These are phyloP conservation scores for Neospora caninum DNA, from an alignment of 169 alveolate genomes.

Conservation along the genomic window DNA sequence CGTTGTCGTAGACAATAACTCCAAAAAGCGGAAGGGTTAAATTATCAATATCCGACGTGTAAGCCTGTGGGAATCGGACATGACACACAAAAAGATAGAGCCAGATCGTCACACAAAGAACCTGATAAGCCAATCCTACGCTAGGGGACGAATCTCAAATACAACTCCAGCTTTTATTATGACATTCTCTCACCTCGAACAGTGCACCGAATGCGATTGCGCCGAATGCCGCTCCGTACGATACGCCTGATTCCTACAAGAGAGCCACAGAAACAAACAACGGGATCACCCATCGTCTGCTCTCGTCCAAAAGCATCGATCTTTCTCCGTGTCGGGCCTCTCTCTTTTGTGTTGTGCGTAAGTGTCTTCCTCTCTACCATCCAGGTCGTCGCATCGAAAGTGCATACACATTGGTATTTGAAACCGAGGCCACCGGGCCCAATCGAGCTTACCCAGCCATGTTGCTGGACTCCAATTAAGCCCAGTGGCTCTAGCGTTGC, in stretches of 20 bases:
- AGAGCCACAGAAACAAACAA: too few species aligned
- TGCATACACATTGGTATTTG: too few species aligned
- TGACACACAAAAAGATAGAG: background rate
- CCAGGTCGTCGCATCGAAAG: too few species aligned
- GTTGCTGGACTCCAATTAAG: background rate
- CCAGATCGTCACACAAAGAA: background rate
- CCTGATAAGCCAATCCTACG: background rate
- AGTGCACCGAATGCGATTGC: background rate
- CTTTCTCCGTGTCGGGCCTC: too few species aligned
- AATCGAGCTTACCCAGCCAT: background rate
- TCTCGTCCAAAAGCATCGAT: too few species aligned
- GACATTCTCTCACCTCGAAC: constrained; percentile 8
- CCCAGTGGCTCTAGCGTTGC: background rate
- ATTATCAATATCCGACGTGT: constrained; percentile 25
- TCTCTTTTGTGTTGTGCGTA: too few species aligned
- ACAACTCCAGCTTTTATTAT: background rate
- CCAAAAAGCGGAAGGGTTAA: constrained; percentile 18
- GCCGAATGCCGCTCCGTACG: background rate
- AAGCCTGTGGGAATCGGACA: background rate
- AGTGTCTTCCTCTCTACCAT: too few species aligned
- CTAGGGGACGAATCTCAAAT: background rate
- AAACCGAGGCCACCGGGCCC: too few species aligned
- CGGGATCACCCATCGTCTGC: too few species aligned
- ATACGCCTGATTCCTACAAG: too few species aligned
- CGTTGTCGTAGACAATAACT: constrained; percentile 15